Conservation (phyloP, 495 filamentous ascomycete genomes). For the Cercophora newfieldiana region DNA sequence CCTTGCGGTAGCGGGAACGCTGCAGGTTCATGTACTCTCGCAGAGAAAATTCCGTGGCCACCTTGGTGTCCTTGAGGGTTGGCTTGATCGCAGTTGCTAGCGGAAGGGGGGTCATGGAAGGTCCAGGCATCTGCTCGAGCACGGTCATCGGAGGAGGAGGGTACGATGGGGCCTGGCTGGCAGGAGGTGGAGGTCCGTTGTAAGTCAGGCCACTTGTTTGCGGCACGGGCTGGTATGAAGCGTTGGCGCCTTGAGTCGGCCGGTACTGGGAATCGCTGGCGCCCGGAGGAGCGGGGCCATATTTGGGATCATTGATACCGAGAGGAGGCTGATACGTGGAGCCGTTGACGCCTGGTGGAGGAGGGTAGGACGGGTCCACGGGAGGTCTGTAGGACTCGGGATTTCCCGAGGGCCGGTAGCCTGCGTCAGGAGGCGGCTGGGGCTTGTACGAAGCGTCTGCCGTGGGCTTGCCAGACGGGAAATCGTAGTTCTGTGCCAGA, state of each 20-base stretch:
- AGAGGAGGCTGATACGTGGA: not conserved
- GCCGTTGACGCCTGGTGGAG: not conserved
- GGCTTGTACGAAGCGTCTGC: not conserved
- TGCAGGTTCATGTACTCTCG: slow-evolving; percentile 39
- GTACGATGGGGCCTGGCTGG: slow-evolving; percentile 22
- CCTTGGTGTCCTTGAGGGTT: slow-evolving; percentile 23
- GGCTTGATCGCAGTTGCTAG: slow-evolving; percentile 16
- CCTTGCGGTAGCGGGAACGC: slow-evolving; percentile 24
- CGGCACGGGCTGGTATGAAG: slow-evolving; percentile 1
- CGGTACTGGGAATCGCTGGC: not conserved
- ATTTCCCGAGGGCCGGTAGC: not conserved
- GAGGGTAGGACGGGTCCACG: slow-evolving; percentile 1
- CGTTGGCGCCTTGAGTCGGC: not conserved
- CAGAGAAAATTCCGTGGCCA: slow-evolving; percentile 34
- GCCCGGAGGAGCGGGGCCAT: not conserved
- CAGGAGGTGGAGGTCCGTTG: slow-evolving; percentile 15
- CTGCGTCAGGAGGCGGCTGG: not conserved
- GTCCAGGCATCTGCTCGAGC: slow-evolving; percentile 19
- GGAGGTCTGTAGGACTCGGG: slow-evolving; percentile 5
- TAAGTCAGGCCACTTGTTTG: slow-evolving; percentile 11
- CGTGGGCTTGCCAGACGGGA: not conserved
- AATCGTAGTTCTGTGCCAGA: not conserved
- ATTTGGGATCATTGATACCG: not conserved
- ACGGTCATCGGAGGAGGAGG: slow-evolving; percentile 10
- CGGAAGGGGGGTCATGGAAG: slow-evolving; percentile 13